These are phyloP conservation scores for Exophiala calicioides DNA, from an alignment of 2,329 filamentous ascomycete genomes.

Conservation along the genomic window DNA sequence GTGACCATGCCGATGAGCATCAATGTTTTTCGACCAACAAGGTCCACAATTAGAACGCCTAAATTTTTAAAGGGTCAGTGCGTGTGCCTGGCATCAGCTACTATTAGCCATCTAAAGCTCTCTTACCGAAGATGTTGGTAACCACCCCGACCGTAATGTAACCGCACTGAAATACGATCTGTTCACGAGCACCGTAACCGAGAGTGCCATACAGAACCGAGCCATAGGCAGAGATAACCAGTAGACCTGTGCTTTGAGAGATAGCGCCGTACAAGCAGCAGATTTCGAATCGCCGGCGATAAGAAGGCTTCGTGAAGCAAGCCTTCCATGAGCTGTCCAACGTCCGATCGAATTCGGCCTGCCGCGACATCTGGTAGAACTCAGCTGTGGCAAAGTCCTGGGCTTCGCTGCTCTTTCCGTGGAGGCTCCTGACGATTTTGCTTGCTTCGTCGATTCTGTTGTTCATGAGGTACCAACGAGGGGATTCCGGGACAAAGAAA, in stretches of 20 bases:
- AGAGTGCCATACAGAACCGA: slow-evolving; percentile 13
- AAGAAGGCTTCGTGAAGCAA: slow-evolving; percentile 9
- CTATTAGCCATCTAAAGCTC: too few species aligned
- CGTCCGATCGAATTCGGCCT: slow-evolving; percentile 11
- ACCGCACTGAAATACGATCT: slow-evolving; percentile 13
- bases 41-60: slow-evolving; percentile 7
- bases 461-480: slow-evolving; percentile 33
- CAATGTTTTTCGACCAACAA: slow-evolving; percentile 29
- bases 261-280: slow-evolving; percentile 5
- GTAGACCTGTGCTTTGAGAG: slow-evolving; percentile 11
- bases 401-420: slow-evolving; percentile 15
- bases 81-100: too few species aligned
- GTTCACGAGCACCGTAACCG: slow-evolving; percentile 10
- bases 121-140: slow-evolving; percentile 13
- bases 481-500: slow-evolving; percentile 33
- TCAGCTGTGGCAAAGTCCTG: slow-evolving; percentile 11
- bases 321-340: slow-evolving; percentile 13
- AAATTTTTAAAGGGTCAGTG: too few species aligned
- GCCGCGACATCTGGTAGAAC: slow-evolving; percentile 19
- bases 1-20: slow-evolving; percentile 27
- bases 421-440: slow-evolving; percentile 20
- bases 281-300: slow-evolving; percentile 7
- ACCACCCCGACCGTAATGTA: slow-evolving; percentile 12
- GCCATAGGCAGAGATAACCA: slow-evolving; percentile 5
- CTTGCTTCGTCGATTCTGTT: slow-evolving; percentile 27